These are phyloP conservation scores for Phytophthora foliorum DNA, from an alignment of 352 stramenopile species.

Conservation along the genomic window DNA sequence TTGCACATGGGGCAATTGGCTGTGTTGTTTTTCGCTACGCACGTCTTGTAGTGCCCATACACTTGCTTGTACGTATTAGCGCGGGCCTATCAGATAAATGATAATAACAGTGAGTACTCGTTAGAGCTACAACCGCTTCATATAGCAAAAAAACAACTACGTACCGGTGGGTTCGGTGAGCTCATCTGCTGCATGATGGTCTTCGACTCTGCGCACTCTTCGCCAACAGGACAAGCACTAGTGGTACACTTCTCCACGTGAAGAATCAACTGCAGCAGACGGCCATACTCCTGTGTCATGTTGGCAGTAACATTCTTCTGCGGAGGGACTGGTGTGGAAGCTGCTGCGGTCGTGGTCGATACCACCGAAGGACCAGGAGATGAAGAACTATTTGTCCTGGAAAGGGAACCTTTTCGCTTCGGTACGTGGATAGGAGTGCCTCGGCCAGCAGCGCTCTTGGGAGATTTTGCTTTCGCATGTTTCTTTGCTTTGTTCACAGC, in stretches of 20 bases:
- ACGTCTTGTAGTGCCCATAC: constrained; percentile 86
- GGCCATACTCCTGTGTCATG: constrained; percentile 84
- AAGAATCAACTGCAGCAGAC: constrained; percentile 87
- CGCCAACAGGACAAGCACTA: constrained; percentile 64
- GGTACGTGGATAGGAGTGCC: constrained; percentile 7
- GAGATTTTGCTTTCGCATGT: constrained; percentile 66
- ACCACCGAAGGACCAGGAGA: constrained; percentile 31
- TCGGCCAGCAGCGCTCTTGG: constrained; percentile 51
- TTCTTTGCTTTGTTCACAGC: constrained; percentile 78
- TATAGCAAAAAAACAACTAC: constrained; percentile 2
- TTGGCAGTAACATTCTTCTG: constrained; percentile 67
- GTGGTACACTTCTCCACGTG: constrained; percentile 87
- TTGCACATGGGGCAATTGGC: constrained; percentile 88
- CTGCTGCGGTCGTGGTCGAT: constrained; percentile 1
- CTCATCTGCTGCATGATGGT: constrained; percentile 80
- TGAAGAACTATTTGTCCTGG: constrained; percentile 28
- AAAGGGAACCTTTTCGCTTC: constrained; percentile 36
- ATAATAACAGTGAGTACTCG: background rate
- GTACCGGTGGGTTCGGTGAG: constrained; percentile 68
- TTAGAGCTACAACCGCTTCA: background rate
- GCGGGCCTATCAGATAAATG: constrained; percentile 47
- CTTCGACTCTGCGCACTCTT: constrained; percentile 85
- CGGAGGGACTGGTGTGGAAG: constrained; percentile 16
- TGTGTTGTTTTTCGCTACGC: constrained; percentile 82
- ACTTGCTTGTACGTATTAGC: constrained; percentile 91